Evolutionary conservation across 2,329 filamentous ascomycete genomes (phyloP).

Genomic region (Aspergillus ustus): DNA sequence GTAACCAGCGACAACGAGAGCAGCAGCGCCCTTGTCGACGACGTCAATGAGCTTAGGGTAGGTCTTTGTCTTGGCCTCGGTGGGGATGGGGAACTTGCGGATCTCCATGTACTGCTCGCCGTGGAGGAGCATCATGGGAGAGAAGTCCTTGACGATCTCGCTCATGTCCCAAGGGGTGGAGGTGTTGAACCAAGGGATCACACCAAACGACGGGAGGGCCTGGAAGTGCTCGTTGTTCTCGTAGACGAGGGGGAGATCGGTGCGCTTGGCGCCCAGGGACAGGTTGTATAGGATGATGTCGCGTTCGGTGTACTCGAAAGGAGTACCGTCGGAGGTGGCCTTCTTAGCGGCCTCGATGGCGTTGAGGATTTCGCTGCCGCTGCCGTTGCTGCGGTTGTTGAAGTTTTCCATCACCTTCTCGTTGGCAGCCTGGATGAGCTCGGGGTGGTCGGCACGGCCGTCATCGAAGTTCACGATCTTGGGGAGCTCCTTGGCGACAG

Average conservation of each 20-base stretch:
- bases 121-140: constrained; percentile 97
- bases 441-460: constrained; percentile 83
- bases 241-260: constrained; percentile 84
- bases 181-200: constrained; percentile 91
- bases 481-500: constrained; percentile 74
- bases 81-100: constrained; percentile 88
- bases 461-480: constrained; percentile 87
- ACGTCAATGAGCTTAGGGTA: constrained; percentile 87
- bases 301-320: constrained; percentile 81
- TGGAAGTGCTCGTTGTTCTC: constrained; percentile 94
- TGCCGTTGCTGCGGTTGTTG: constrained; percentile 68
- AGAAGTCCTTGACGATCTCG: constrained; percentile 92
- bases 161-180: constrained; percentile 77
- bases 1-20: constrained; percentile 77
- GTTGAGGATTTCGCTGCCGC: constrained; percentile 68
- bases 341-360: constrained; percentile 78
- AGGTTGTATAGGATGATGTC: constrained; percentile 96
- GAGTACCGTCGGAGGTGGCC: constrained; percentile 71
- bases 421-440: constrained; percentile 75
- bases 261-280: constrained; percentile 88
- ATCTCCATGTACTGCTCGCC: constrained; percentile 98
- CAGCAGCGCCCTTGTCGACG: constrained; percentile 91
- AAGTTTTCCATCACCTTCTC: constrained; percentile 85
- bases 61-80: constrained; percentile 74
- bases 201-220: constrained; percentile 90